Evolutionary conservation across 495 filamentous ascomycete species (phyloP), one percentile per base, ranked within the genome.

Genomic region (Terfezia claveryi): DNA sequence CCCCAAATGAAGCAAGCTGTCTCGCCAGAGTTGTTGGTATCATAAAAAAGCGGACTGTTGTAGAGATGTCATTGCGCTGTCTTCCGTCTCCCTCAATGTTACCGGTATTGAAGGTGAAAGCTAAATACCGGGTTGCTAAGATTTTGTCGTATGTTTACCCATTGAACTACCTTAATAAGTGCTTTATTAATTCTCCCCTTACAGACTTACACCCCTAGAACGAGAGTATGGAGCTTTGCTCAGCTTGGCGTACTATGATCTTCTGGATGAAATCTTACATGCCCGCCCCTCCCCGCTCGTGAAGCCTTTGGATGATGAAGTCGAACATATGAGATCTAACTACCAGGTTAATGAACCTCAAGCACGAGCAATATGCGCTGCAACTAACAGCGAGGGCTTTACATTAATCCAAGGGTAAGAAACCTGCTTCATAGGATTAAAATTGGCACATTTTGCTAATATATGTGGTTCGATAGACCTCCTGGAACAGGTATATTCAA

Each of bases 321-420:
- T 94, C 14, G 71, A 77, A 12, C 70, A 74, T 14, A 71, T 85
- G 20, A 79, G 78, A 64, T 68, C 75, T 20, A 83, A 82, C 57
- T 96, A 94, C 66, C 75, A 74, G 14, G 76, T 96, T 54, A 98
- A 98, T 65, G 71, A 70, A 44, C 89, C 88, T 5, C 91, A 98
- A 63, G 85, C 87, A n/a, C 86, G 83, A 59, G 91, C 91, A 36
- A 81, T 98, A 58, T 75, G 85, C 56, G 91, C 88, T 54, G 92
- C 87, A 6, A 75, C 87, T 37, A 87, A 89, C 59, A 95, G 94
- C 60, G 88, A 94, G 68, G 91, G 82, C 0, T 98, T 98, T 65
- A 94, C 88, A 8, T 73, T 98, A 52, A 84, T 98, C 55, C 91
- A 98, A 68, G 91, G 91, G 76, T 79, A 72, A 62, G 70, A 59